Evolutionary conservation across 1,284 basidiomycete species (phyloP).

Genomic region (Violaceomyces palustris): DNA sequence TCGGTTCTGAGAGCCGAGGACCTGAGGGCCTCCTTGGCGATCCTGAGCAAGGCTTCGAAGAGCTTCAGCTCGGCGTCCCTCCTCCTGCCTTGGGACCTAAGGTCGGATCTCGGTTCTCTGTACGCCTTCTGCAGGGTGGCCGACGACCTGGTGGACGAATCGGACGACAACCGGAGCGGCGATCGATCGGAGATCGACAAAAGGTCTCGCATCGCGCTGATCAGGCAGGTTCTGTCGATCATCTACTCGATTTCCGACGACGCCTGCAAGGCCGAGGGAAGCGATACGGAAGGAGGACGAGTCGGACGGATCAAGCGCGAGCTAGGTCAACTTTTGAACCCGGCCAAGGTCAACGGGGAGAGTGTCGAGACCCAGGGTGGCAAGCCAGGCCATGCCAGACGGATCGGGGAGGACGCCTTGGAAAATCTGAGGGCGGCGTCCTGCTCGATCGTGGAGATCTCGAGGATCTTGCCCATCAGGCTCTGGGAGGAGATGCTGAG

Average conservation of each 20-base stretch:
- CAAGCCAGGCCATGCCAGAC: too few species aligned
- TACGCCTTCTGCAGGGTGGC: slow-evolving; percentile 43
- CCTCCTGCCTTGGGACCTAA: slow-evolving; percentile 44
- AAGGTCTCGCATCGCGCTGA: background rate
- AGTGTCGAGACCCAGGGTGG: too few species aligned
- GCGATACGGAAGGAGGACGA: too few species aligned
- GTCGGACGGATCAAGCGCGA: too few species aligned
- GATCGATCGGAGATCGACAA: background rate
- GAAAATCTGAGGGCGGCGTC: too few species aligned
- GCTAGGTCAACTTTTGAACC: too few species aligned
- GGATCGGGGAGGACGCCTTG: too few species aligned
- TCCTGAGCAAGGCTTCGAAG: slow-evolving; percentile 30
- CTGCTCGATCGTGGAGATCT: slow-evolving; percentile 28
- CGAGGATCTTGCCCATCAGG: slow-evolving; percentile 23
- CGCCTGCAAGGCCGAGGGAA: too few species aligned
- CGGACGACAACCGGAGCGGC: background rate
- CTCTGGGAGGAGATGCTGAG: slow-evolving; percentile 42
- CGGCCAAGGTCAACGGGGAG: too few species aligned
- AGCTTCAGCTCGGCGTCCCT: slow-evolving; percentile 37
- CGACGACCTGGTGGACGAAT: slow-evolving; percentile 40
- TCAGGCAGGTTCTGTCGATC: too few species aligned
- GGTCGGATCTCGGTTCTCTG: slow-evolving; percentile 36
- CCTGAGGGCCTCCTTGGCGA: slow-evolving; percentile 9
- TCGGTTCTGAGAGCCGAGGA: slow-evolving; percentile 5
- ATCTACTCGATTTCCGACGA: too few species aligned